phyloP scores from a whole-genome alignment of 108 stramenopile genomes.

The Halocafeteria seosinensis region DNA sequence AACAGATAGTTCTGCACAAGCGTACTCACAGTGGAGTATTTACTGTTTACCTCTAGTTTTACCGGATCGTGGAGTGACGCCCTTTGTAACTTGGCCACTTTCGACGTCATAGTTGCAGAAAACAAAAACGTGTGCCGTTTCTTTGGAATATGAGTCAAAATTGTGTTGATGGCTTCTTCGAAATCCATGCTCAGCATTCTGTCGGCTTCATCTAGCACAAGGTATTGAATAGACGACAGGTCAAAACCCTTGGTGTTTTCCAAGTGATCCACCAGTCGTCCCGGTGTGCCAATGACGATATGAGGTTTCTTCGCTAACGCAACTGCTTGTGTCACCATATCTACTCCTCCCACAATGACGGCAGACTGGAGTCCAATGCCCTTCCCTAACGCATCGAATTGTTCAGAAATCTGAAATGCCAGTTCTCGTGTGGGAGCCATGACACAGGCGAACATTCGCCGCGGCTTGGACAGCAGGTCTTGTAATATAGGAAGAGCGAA shows the following conservation, averaged over 20 bases:
- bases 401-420: conserved; percentile 96
- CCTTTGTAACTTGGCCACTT: conserved; percentile 87
- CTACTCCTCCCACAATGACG: conserved; percentile 94
- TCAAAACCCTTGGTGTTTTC: conserved; percentile 94
- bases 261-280: conserved; percentile 84
- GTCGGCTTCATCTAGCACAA: conserved; percentile 97
- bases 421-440: conserved; percentile 94
- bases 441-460: conserved; percentile 54
- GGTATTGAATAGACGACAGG: conserved; percentile 62
- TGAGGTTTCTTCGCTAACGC: conserved; percentile 90
- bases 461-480: conserved; percentile 63
- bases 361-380: conserved; percentile 65
- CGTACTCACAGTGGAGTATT: conserved; percentile 82
- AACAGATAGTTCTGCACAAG: conserved; percentile 85
- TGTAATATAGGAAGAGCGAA: conserved; percentile 79
- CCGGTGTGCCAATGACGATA: conserved; percentile 88
- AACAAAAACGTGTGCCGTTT: conserved; percentile 78
- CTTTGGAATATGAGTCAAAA: conserved; percentile 63
- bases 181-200: conserved; percentile 77
- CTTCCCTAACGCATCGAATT: conserved; percentile 67
- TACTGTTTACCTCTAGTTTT: conserved; percentile 61
- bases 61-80: conserved; percentile 76
- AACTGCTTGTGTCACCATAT: conserved; percentile 70
- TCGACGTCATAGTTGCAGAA: conserved; percentile 90
- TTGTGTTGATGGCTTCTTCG: conserved; percentile 62